Evolutionary conservation across 768 basidiomycete species (phyloP), one percentile per base, ranked within the genome.

Genomic region (Termitomyces sp.): DNA sequence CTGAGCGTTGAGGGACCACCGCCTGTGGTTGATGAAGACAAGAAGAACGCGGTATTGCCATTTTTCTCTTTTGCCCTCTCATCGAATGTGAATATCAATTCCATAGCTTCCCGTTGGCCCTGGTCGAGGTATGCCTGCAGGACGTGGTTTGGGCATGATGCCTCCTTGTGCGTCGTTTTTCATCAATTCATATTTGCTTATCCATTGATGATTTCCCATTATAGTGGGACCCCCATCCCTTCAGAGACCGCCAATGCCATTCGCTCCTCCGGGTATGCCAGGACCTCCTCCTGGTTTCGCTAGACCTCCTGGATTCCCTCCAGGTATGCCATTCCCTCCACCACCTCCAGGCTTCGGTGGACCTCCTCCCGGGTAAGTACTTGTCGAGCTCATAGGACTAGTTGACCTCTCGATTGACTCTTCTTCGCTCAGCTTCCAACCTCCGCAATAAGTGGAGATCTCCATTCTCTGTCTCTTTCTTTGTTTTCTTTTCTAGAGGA

Each of bases 131-230:
- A 88, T 94, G 79, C 93, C 95, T 70, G 96, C 95, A 43, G 95
- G 96, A 63, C 87, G 96, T 65, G 96, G 96, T 57, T 96, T 98
- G 85, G 92, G 93, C 55, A 94, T 92, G 90, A 85, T 92, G 84
- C 90, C 90, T 55, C 87, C 90, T 1, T 83, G 90, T 90, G 70
- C 56, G 88, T 79, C 26, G 49, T 46, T 50, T 57, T 8, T 47
- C 38, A 20, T 30, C 13, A 40, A 36, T 14, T 11, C 16, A 24
- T 26, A 6, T 48, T 26, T 22, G 38, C 57, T 44, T 3, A 56
- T 52, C 38, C 62, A 40, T 59, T 65, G 62, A 61, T 64, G 50
- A 62, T 57, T 49, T 54, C 35, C 44, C 35, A 51, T 58, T 60
- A 44, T 61, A 89, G 86, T 83, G 78, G 85, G 82, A 26, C 78